A percentile compares a stretch with the other conserved stretches of the same genome.
Evolutionary conservation across 2,329 filamentous ascomycete species (phyloP).

Genomic region (Cladosporium halotolerans): DNA sequence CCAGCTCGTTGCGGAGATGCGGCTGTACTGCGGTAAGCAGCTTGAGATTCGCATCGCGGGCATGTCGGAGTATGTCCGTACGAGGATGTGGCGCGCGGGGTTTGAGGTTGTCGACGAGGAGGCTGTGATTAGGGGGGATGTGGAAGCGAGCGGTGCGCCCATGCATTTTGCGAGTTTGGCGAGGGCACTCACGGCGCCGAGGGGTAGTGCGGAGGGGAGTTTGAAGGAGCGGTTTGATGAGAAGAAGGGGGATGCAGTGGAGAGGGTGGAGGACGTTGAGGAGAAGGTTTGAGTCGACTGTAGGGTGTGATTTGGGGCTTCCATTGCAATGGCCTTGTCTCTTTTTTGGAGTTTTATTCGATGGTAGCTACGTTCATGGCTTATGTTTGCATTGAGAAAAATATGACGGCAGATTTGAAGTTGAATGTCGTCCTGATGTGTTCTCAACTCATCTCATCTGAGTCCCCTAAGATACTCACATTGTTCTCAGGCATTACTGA

Average conservation of each 20-base stretch:
- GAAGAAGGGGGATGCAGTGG: slow-evolving; percentile 3
- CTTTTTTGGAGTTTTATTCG: too few relatives aligned
- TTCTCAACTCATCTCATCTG: too few relatives aligned
- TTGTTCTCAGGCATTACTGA: too few relatives aligned
- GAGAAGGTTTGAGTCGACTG: neutral
- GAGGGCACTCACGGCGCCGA: neutral
- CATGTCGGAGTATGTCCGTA: slow-evolving; percentile 37
- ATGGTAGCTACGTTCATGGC: too few relatives aligned
- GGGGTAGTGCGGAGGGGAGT: neutral
- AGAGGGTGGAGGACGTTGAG: slow-evolving; percentile 1
- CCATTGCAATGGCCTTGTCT: too few relatives aligned
- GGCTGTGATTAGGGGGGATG: slow-evolving; percentile 3
- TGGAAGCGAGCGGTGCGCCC: neutral
- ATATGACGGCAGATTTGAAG: too few relatives aligned
- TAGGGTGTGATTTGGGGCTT: too few relatives aligned
- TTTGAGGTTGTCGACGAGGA: slow-evolving; percentile 18
- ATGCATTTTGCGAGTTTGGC: neutral
- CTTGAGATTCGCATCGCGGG: slow-evolving; percentile 46
- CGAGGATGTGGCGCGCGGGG: slow-evolving; percentile 18
- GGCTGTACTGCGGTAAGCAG: slow-evolving; percentile 43
- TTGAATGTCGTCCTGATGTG: too few relatives aligned
- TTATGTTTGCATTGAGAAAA: too few relatives aligned
- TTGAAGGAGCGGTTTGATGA: slow-evolving; percentile 1
- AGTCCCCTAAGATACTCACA: too few relatives aligned
- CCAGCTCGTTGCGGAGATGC: slow-evolving; percentile 44